These are phyloP conservation scores for Carex pumila DNA, from an alignment of 176 grass and related monocot genomes.

Conservation along the genomic window DNA sequence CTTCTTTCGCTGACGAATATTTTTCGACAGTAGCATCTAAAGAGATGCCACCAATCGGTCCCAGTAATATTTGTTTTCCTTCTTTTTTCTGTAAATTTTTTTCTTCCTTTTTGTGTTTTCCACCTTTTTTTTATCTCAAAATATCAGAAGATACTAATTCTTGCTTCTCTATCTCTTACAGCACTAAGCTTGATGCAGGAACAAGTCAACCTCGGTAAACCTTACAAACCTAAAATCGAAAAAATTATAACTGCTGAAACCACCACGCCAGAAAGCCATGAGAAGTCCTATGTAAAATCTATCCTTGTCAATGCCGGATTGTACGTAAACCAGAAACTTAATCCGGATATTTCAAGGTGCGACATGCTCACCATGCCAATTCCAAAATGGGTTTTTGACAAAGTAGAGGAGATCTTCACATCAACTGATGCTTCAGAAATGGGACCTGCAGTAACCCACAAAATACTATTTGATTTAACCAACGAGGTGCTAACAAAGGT, in stretches of 20 bases:
- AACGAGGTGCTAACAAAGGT: slow-evolving; percentile 52
- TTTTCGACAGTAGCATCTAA: slow-evolving; percentile 29
- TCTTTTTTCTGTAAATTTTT: neutral
- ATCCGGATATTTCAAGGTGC: slow-evolving; percentile 12
- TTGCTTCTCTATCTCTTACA: slow-evolving; percentile 21
- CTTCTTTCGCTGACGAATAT: slow-evolving; percentile 50
- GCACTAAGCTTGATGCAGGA: slow-evolving; percentile 24
- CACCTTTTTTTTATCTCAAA: neutral
- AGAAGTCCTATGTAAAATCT: slow-evolving; percentile 52
- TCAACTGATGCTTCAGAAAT: neutral
- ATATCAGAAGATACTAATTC: neutral
- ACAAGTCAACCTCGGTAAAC: slow-evolving; percentile 19
- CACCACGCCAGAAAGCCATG: slow-evolving; percentile 20
- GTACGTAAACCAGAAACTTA: slow-evolving; percentile 24
- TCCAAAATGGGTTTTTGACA: slow-evolving; percentile 46
- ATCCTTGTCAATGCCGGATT: slow-evolving; percentile 50
- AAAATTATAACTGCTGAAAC: slow-evolving; percentile 4
- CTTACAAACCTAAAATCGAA: slow-evolving; percentile 22
- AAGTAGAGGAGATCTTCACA: slow-evolving; percentile 35
- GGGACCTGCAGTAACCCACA: slow-evolving; percentile 25
- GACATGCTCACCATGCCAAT: slow-evolving; percentile 38
- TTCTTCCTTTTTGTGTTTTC: neutral
- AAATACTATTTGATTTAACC: slow-evolving; percentile 67
- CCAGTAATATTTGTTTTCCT: slow-evolving; percentile 29
- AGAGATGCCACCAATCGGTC: slow-evolving; percentile 32